Base-by-base conservation (phyloP, 2,329 filamentous ascomycete genomes). In the Phialophora chinensis region DNA sequence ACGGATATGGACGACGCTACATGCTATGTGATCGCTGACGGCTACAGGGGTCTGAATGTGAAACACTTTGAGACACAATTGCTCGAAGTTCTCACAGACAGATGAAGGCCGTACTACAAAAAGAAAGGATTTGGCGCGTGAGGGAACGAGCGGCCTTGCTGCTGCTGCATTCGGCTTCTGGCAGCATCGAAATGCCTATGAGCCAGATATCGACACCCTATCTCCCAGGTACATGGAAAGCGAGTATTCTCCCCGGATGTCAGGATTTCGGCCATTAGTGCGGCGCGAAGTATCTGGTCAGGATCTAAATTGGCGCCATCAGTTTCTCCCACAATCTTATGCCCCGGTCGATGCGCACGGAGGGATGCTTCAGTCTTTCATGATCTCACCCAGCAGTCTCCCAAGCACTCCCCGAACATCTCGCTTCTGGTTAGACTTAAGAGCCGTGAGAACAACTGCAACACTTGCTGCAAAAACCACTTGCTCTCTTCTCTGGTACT, bases 401-500 rank as follows among this genome's bases (percentile, higher is more conserved):
- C 66, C 69, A 56, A 73, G 66, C 60, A 69, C 68, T 20, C 72
- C 70, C 59, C 72, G 63, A 10, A 69, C 65, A 56, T 62, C 53
- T 47, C 64, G 61, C 35, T 60, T 31, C 49, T 64, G 56, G 60
- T 65, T 59, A 33, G 33, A 53, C 52, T 65, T 50, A 12, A 64
- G 23, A 17, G 66, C 63, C 7, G 61, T 69, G 44, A 72, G 60
- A 23, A 73, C 68, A 17, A 69, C 56, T 47, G 73, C 72, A 17
- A 69, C 61, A 62, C 72, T 72, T 38, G 70, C 57, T 3, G 73
- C 70, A 63, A 74, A 73, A 17, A 71, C 67, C 3, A 67, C 47
- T 54, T 72, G 71, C 50, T 76, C 75, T 60, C 69, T 68, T 53
- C 71, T 67, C 31, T 69, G 67, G 56, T 73, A 65, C 76, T 81